These are phyloP conservation scores for Eucalyptus pauciflora DNA, from an alignment of 345 rosid genomes.

Conservation along the genomic window DNA sequence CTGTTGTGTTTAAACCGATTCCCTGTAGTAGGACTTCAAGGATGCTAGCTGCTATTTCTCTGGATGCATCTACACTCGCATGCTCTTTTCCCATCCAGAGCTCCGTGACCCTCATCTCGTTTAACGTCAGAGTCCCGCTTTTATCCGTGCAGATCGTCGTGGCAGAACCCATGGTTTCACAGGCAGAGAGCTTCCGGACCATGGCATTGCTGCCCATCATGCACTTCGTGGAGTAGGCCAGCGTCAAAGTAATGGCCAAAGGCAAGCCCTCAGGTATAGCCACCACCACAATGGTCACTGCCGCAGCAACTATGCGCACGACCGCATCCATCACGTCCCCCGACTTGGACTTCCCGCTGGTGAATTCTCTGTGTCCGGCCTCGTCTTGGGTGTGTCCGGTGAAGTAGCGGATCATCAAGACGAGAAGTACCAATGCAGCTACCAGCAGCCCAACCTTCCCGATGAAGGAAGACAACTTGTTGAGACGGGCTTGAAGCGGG, in stretches of 20 bases:
- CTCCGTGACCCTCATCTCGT: conserved; percentile 54
- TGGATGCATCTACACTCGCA: neutral
- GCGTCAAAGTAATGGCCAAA: conserved; percentile 63
- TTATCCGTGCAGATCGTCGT: conserved; percentile 63
- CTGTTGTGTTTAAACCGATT: conserved; percentile 51
- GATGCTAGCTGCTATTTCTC: neutral
- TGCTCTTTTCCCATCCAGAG: conserved; percentile 40
- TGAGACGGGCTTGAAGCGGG: conserved; percentile 50
- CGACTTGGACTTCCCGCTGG: conserved; percentile 21
- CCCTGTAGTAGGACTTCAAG: conserved; percentile 41
- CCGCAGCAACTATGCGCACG: conserved; percentile 46
- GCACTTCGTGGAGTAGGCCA: conserved; percentile 64
- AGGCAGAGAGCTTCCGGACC: conserved; percentile 69
- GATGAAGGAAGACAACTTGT: conserved; percentile 50
- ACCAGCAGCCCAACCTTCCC: conserved; percentile 57
- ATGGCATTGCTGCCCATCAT: conserved; percentile 70
- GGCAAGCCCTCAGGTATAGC: conserved; percentile 80
- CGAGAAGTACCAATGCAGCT: conserved; percentile 51
- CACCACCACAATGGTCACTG: conserved; percentile 64
- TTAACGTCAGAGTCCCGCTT: conserved; percentile 69
- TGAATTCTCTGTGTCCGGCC: conserved; percentile 26
- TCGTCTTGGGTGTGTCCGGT: conserved; percentile 52
- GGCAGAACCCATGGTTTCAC: conserved; percentile 93
- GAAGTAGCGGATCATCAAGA: conserved; percentile 56
- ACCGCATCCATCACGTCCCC: conserved; percentile 52